Percentiles rank a stretch among this genome's conserved stretches.
Conservation (phyloP, 352 stramenopile species). For the Pythium guiyangense region DNA sequence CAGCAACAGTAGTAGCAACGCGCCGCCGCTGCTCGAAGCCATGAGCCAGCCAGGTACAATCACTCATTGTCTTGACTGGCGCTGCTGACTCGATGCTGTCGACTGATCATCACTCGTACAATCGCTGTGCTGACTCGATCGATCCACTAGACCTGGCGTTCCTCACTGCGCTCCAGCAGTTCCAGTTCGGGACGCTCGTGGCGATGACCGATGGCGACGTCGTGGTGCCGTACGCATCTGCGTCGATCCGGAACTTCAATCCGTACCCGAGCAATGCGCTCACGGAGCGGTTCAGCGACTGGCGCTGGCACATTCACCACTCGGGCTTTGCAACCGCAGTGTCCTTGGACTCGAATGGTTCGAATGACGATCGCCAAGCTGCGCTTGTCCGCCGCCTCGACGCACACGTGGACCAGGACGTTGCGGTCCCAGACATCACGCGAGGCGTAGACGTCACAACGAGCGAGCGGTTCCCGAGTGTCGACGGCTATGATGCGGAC, state of each 20-base stretch:
- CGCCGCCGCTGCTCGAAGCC: slow-evolving; percentile 39
- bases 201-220: slow-evolving; percentile 77
- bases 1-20: not conserved
- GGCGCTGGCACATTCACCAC: slow-evolving; percentile 71
- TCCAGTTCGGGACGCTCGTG: slow-evolving; percentile 56
- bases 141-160: slow-evolving; percentile 36
- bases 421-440: slow-evolving; percentile 17
- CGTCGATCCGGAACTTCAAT: slow-evolving; percentile 67
- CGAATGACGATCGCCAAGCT: not conserved
- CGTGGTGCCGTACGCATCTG: slow-evolving; percentile 66
- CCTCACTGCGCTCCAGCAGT: slow-evolving; percentile 45
- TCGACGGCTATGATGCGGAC: slow-evolving; percentile 59
- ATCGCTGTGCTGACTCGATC: not conserved
- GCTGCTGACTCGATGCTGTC: not conserved
- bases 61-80: too few species aligned
- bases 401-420: slow-evolving; percentile 34
- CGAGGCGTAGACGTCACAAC: slow-evolving; percentile 10
- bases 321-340: slow-evolving; percentile 36
- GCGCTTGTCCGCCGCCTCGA: slow-evolving; percentile 34
- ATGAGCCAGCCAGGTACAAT: slow-evolving; percentile 51
- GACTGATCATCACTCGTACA: not conserved
- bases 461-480: slow-evolving; percentile 33
- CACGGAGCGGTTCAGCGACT: slow-evolving; percentile 46
- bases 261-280: slow-evolving; percentile 53
- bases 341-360: too few species aligned